Evolutionary conservation across 1,284 basidiomycete species (phyloP), one percentile per base, ranked within the genome.

Genomic region (Chalciporus sp.): DNA sequence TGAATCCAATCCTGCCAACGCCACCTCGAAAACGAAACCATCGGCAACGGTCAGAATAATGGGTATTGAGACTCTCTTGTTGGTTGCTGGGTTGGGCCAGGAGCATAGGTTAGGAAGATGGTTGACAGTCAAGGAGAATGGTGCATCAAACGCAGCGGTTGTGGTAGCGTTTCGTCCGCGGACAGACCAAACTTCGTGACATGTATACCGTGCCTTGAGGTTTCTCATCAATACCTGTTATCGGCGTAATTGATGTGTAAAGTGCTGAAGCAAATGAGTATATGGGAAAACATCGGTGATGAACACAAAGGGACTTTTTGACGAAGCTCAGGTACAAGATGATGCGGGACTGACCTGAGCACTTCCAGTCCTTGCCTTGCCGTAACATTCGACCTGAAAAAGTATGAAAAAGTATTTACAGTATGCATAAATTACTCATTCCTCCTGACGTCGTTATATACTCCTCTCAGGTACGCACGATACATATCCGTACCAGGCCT

Each of bases 61-160:
- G 2, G 61, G 60, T 28, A 65, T 75, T 10, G 69, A 74, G 42
- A 70, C 81, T 5, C 69, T 90, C 8, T 59, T 96, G 40, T 69
- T 98, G 41, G 82, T 93, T 7, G 93, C 86, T 4, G 93, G 88
- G 4, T 66, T 95, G 1, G 92, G 90, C 1, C 89, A 94, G 66
- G 96, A 99, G 71, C 92, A 89, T 62, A 82, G 92, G 51, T 72
- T 95, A 27, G 96, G 95, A 8, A 77, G 97, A 55, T 99, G 96
- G 96, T 72, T 94, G 62, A 82, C 77, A 47, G 65, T 90, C 55
- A 90, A 90, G 69, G 83, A 12, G 8, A 3, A 35, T 35, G 33
- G 33, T 35, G 33, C 33, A 4, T 35, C 33, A 35, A 35, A 35
- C 33, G 33, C 33, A 14, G 16, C 33, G 16, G 33, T 35, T 14